Percentiles rank a stretch among this genome's conserved stretches.
These are phyloP conservation scores for Claviceps arundinis DNA, from an alignment of 2,329 filamentous ascomycete species.

Conservation along the genomic window DNA sequence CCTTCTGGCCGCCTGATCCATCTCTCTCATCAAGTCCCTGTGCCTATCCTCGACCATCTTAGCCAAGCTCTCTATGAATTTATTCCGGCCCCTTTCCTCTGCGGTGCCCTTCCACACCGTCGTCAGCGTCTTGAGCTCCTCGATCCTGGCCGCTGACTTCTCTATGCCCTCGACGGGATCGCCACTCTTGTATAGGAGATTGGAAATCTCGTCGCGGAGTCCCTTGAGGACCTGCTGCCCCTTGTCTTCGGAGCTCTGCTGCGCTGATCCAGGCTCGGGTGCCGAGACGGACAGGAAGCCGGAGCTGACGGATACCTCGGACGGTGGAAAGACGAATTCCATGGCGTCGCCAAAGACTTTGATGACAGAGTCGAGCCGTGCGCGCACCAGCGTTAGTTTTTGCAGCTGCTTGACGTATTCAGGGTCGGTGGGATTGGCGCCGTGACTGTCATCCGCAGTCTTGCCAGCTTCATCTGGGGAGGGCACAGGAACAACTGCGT, in stretches of 20 bases:
- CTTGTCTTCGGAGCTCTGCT: conserved; percentile 68
- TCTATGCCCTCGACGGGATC: conserved; percentile 56
- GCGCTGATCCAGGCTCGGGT: conserved; percentile 53
- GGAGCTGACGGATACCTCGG: conserved; percentile 69
- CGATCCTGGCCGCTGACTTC: conserved; percentile 59
- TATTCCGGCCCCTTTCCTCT: conserved; percentile 74
- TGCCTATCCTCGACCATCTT: conserved; percentile 71
- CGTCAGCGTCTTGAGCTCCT: conserved; percentile 62
- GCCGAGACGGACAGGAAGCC: conserved; percentile 85
- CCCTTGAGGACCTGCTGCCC: conserved; percentile 67
- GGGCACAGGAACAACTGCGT: conserved; percentile 9
- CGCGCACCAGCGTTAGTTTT: conserved; percentile 68
- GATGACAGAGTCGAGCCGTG: conserved; percentile 78
- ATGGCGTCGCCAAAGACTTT: conserved; percentile 89
- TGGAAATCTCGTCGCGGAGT: conserved; percentile 57
- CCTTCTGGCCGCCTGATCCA: conserved; percentile 29
- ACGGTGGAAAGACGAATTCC: conserved; percentile 86
- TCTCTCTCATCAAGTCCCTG: conserved; percentile 37
- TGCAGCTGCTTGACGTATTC: conserved; percentile 65
- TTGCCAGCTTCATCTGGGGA: conserved; percentile 6
- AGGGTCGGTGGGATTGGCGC: conserved; percentile 33
- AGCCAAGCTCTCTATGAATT: conserved; percentile 69
- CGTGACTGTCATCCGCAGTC: conserved; percentile 3
- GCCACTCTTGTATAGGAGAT: conserved; percentile 43
- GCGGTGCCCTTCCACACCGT: conserved; percentile 91